phyloP scores from a whole-genome alignment of 2,329 filamentous ascomycete species.

The Pyrenochaeta sp. region DNA sequence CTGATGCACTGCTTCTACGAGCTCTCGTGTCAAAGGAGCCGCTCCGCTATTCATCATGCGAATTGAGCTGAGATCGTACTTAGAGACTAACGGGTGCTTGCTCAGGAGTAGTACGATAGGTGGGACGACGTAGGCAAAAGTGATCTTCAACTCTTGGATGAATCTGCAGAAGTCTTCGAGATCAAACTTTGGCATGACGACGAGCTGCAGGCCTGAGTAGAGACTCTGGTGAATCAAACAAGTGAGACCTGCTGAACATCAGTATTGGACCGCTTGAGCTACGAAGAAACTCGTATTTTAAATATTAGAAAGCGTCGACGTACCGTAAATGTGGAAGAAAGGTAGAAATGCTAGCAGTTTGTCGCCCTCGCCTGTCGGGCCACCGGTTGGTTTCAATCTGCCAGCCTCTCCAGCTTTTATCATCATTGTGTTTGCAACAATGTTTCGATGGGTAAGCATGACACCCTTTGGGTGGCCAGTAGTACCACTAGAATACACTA shows the following conservation, averaged over 20 bases:
- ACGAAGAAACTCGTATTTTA: neutral
- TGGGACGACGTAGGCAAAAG: conserved; percentile 82
- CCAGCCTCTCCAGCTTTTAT: conserved; percentile 53
- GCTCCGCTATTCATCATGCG: conserved; percentile 89
- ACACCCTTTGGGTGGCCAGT: conserved; percentile 93
- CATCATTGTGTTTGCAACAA: conserved; percentile 73
- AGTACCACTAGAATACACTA: conserved; percentile 90
- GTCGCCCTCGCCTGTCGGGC: conserved; percentile 70
- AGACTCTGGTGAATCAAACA: conserved; percentile 75
- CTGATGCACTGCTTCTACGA: conserved; percentile 78
- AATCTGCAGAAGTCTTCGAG: conserved; percentile 79
- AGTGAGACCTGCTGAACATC: conserved; percentile 64
- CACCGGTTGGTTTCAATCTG: conserved; percentile 66
- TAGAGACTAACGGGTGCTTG: conserved; percentile 78
- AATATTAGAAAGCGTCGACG: conserved; percentile 31
- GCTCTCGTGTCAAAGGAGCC: conserved; percentile 81
- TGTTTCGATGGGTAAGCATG: conserved; percentile 82
- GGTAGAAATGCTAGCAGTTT: conserved; percentile 81
- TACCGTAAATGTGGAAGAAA: conserved; percentile 91
- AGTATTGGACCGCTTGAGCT: conserved; percentile 1
- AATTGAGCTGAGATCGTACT: conserved; percentile 81
- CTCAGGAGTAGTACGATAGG: conserved; percentile 82
- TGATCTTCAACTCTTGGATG: conserved; percentile 78
- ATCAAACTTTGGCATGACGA: conserved; percentile 83
- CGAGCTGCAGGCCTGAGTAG: conserved; percentile 69